phyloP scores from a whole-genome alignment of 441 rosid species.

The Corymbia calophylla region DNA sequence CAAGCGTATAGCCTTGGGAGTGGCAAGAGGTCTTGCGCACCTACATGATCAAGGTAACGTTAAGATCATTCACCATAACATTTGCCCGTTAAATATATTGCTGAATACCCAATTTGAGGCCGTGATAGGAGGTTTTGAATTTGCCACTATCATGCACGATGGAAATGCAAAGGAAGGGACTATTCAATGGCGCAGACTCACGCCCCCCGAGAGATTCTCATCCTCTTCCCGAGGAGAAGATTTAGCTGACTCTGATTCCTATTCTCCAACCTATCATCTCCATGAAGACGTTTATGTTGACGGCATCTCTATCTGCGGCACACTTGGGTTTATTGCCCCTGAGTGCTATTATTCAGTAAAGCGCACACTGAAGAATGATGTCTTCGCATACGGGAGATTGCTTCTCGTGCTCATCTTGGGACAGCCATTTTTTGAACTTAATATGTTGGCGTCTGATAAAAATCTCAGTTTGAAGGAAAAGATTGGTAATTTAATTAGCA shows the following conservation, averaged over 20 bases:
- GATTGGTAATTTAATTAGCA: background rate
- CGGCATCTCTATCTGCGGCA: background rate
- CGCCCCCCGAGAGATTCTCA: background rate
- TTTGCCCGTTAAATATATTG: background rate
- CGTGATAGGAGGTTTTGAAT: background rate
- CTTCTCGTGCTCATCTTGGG: background rate
- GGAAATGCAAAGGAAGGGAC: background rate
- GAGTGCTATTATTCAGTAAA: background rate
- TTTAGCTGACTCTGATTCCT: background rate
- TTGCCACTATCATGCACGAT: background rate
- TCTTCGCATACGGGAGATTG: background rate
- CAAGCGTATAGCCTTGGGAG: background rate
- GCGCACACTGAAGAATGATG: background rate
- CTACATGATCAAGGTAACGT: background rate
- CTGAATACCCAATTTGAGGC: background rate
- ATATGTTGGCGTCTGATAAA: background rate
- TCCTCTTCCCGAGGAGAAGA: background rate
- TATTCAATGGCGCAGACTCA: background rate
- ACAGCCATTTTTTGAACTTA: too few relatives aligned
- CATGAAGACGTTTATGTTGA: background rate
- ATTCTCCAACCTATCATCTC: background rate
- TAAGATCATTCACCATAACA: background rate
- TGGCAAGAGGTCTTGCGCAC: background rate
- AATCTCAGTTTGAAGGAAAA: background rate
- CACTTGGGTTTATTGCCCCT: background rate